Evolutionary conservation across 768 basidiomycete species (phyloP), one percentile per base, ranked within the genome.

Genomic region (Gloeophyllum trabeum): DNA sequence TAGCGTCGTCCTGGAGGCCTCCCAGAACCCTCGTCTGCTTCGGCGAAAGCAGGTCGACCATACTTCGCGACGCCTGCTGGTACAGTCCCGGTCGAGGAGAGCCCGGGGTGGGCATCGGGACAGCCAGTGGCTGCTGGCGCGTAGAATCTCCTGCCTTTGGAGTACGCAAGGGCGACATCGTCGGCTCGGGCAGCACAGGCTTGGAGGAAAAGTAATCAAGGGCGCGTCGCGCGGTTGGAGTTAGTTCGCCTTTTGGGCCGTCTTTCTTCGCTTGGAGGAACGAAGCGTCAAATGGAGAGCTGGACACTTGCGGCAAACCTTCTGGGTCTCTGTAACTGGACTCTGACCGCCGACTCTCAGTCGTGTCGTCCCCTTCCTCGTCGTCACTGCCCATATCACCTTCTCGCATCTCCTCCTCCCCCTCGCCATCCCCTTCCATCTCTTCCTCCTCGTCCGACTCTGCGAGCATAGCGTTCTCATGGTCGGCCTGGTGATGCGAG

Each of bases 1-100:
- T 30, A 16, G 28, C 16, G 10, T 16, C 28, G 28, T 16, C 10
- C 28, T 30, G 28, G 16, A 7, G 28, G 28, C 28, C 28, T n/a
- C n/a, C n/a, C n/a, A n/a, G n/a, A n/a, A n/a, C n/a, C n/a, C n/a
- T n/a, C n/a, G n/a, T n/a, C n/a, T n/a, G n/a, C n/a, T n/a, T n/a
- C 7, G 36, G 12, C 10, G 10, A 10, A 6, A 37, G 20, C 13
- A 84, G 58, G 53, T 84, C 71, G 40, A 81, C 56, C 70, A 83
- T 71, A 53, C 82, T 85, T 50, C 60, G 68, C 39, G 81, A 83
- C 0, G 71, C 70, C 28, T 67, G 71, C 41, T 73, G 75, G 52
- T 75, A 75, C 52, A 81, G 66, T 38, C 62, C 61, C 4, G 76
- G 72, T 18, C 61, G 49, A 6, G 20, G 10, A 19, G 36, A 23